Percentiles rank a stretch among this genome's conserved stretches.
Evolutionary conservation across 345 rosid species (phyloP).

Genomic region (Brassica juncea): DNA sequence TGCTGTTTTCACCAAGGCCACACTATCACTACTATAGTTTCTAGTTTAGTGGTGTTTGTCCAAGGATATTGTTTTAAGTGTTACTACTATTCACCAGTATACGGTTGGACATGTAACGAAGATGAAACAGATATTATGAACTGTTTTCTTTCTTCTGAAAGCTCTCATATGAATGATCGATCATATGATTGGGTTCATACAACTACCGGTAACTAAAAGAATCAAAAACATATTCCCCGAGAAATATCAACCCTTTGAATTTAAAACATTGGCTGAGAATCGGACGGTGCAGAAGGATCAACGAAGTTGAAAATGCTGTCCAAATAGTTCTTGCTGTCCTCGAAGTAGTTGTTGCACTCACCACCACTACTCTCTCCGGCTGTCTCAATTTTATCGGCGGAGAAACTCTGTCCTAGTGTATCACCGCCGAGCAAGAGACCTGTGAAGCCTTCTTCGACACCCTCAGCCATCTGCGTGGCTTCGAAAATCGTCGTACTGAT

Average conservation of each 20-base stretch:
- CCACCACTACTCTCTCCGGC: constrained; percentile 33
- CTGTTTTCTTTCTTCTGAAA: not conserved
- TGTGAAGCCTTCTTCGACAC: constrained; percentile 76
- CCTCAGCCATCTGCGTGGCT: constrained; percentile 26
- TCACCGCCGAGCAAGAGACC: constrained; percentile 68
- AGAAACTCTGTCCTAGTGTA: constrained; percentile 29
- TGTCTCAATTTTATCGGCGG: constrained; percentile 28
- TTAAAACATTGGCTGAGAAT: constrained; percentile 50
- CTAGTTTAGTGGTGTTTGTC: not conserved
- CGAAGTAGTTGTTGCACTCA: constrained; percentile 49
- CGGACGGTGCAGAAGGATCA: constrained; percentile 69
- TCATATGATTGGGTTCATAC: not conserved
- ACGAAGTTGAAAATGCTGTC: constrained; percentile 84
- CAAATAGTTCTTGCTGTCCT: constrained; percentile 92
- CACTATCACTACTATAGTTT: constrained; percentile 5
- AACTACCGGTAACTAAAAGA: not conserved
- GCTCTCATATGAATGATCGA: not conserved
- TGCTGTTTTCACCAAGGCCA: constrained; percentile 27
- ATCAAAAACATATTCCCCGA: constrained; percentile 8
- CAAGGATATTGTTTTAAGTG: not conserved
- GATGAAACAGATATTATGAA: not conserved
- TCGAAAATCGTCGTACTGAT: constrained; percentile 38
- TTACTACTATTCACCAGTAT: not conserved
- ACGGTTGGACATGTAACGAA: not conserved
- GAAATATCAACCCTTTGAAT: constrained; percentile 20